Evolutionary conservation across 192 early-diverging fungal species (phyloP).

Genomic region (Mortierella alpina): DNA sequence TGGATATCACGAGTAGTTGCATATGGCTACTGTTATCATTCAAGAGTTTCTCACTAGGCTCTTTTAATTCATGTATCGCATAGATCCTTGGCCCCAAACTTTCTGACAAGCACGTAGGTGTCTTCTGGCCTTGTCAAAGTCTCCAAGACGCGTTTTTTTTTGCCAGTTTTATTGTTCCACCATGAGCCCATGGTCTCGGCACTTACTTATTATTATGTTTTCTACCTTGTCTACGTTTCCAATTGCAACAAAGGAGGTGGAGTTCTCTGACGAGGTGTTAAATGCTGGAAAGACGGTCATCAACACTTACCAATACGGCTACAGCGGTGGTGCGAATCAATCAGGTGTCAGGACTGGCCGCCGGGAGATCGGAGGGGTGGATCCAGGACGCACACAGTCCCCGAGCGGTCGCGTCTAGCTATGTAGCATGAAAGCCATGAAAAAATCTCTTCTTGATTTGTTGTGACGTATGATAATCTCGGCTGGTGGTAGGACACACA

Average conservation of each 20-base stretch:
- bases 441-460: no score
- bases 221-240: not conserved
- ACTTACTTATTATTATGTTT: not conserved
- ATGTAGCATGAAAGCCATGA: not conserved
- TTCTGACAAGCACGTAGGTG: conserved; percentile 66
- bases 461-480: no score
- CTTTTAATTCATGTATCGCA: conserved; percentile 5
- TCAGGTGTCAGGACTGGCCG: conserved; percentile 28
- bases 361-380: conserved; percentile 41
- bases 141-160: not conserved
- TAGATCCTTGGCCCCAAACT: conserved; percentile 79
- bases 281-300: conserved; percentile 66
- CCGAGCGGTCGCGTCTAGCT: not conserved
- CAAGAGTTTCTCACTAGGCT: not conserved
- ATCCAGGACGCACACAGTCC: conserved; percentile 16
- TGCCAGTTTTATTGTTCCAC: not conserved
- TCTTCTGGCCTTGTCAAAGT: not conserved
- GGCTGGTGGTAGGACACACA: no score
- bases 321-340: conserved; percentile 53
- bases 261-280: conserved; percentile 72
- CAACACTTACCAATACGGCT: conserved; percentile 62
- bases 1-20: no score
- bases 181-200: not conserved
- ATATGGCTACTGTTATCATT: not conserved
- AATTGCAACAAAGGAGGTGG: conserved; percentile 47